These are phyloP conservation scores for Punctularia strigosozonata DNA, from an alignment of 768 basidiomycete species.

Conservation along the genomic window DNA sequence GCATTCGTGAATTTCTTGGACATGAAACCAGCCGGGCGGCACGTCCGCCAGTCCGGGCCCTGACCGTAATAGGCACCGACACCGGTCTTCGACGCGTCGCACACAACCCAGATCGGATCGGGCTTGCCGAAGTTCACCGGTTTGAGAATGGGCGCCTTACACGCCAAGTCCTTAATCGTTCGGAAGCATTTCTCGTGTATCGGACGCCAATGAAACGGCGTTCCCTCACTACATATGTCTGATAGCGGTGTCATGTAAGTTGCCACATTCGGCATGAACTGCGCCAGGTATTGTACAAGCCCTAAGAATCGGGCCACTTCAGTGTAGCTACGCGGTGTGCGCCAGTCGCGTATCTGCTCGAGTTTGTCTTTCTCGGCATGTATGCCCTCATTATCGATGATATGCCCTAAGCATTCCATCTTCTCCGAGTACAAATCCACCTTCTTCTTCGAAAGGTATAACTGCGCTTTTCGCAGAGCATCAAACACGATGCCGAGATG, in stretches of 20 bases:
- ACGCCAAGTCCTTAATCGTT: constrained; percentile 3
- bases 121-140: neutral
- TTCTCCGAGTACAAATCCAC: constrained; percentile 14
- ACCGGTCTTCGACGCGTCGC: constrained; percentile 10
- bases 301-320: constrained; percentile 10
- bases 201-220: constrained; percentile 14
- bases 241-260: constrained; percentile 21
- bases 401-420: constrained; percentile 21
- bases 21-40: constrained; percentile 9
- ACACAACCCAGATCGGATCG: constrained; percentile 12
- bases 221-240: constrained; percentile 15
- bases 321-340: constrained; percentile 12
- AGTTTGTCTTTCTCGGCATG: constrained; percentile 16
- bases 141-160: constrained; percentile 1
- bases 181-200: constrained; percentile 12
- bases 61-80: constrained; percentile 14
- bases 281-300: constrained; percentile 10
- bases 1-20: constrained; percentile 9
- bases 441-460: constrained; percentile 19
- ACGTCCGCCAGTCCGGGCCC: constrained; percentile 10
- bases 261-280: constrained; percentile 14
- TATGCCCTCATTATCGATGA: constrained; percentile 18
- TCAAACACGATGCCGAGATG: constrained; percentile 11
- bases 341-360: constrained; percentile 20
- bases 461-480: constrained; percentile 6